Conservation (phyloP, 257 asterid species). For the Ajuga chamaepitys region DNA sequence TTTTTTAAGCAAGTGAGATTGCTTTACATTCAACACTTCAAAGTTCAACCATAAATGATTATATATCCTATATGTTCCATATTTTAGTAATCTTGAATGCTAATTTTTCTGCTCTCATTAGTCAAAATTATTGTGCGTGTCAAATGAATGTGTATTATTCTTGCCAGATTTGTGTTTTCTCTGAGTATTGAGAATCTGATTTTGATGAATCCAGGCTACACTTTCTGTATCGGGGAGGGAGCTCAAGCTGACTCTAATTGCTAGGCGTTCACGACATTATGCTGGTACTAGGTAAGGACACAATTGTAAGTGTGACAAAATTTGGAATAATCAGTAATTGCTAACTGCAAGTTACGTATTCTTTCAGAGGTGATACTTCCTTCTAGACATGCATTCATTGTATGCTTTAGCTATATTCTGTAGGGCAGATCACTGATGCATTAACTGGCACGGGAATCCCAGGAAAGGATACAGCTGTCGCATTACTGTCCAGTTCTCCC, state of each 20-base stretch:
- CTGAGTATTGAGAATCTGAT: conserved; percentile 14
- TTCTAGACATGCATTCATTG: conserved; percentile 8
- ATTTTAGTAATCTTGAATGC: not conserved
- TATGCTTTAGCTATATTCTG: conserved; percentile 4
- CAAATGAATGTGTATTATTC: conserved; percentile 2
- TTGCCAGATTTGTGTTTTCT: conserved; percentile 10
- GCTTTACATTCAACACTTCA: conserved; percentile 6
- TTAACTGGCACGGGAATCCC: not conserved
- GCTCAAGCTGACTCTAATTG: conserved; percentile 66
- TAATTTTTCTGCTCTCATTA: not conserved
- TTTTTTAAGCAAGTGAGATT: conserved; percentile 82
- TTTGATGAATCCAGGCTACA: conserved; percentile 51
- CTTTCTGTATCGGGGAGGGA: conserved; percentile 69
- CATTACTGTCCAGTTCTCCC: not conserved
- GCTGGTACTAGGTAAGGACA: conserved; percentile 85
- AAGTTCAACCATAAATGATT: not conserved
- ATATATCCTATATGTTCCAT: not conserved
- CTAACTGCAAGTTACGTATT: conserved; percentile 6
- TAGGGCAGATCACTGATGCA: not conserved
- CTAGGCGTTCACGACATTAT: conserved; percentile 92
- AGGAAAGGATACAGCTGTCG: not conserved
- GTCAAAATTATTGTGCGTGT: not conserved
- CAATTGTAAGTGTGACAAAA: not conserved
- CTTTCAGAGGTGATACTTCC: not conserved
- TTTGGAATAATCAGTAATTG: not conserved